Evolutionary conservation across 805 yeast genomes (phyloP).

Genomic region (Yarrowia osloensis): DNA sequence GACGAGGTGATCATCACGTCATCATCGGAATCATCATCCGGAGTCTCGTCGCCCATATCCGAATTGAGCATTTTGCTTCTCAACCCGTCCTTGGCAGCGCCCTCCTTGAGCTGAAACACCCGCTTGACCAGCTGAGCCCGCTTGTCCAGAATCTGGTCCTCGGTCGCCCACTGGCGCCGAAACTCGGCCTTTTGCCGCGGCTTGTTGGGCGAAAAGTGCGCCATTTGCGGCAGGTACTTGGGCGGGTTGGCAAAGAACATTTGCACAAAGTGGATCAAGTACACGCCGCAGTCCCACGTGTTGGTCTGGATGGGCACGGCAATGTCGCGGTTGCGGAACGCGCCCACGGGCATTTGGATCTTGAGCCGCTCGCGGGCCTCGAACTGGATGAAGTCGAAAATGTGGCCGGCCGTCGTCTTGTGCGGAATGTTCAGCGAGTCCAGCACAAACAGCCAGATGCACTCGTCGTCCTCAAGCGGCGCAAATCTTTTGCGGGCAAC

Average conservation of each 20-base stretch:
- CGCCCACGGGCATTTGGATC: conserved; percentile 49
- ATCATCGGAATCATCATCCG: background rate
- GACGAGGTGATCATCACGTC: conserved; percentile 5
- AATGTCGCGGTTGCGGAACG: conserved; percentile 53
- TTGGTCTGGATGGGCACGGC: conserved; percentile 82
- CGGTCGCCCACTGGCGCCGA: conserved; percentile 1
- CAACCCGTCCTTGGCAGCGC: background rate
- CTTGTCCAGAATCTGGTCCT: background rate
- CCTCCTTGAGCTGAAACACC: conserved; percentile 2
- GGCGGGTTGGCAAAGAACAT: conserved; percentile 40
- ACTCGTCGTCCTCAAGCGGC: conserved; percentile 12
- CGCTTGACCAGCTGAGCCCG: background rate
- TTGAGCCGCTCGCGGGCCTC: conserved; percentile 62
- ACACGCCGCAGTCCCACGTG: conserved; percentile 93
- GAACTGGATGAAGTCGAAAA: conserved; percentile 41
- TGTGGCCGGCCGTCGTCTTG: conserved; percentile 6
- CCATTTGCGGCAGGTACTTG: conserved; percentile 34
- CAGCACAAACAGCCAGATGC: conserved; percentile 51
- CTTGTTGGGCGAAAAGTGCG: conserved; percentile 17
- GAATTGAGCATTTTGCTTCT: conserved; percentile 1
- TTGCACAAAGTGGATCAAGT: conserved; percentile 61
- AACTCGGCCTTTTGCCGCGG: conserved; percentile 1
- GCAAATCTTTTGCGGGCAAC: background rate
- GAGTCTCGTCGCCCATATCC: background rate
- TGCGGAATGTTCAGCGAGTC: conserved; percentile 63